Base-by-base conservation (phyloP, 2,329 filamentous ascomycete genomes). In the Neobulgaria alba region DNA sequence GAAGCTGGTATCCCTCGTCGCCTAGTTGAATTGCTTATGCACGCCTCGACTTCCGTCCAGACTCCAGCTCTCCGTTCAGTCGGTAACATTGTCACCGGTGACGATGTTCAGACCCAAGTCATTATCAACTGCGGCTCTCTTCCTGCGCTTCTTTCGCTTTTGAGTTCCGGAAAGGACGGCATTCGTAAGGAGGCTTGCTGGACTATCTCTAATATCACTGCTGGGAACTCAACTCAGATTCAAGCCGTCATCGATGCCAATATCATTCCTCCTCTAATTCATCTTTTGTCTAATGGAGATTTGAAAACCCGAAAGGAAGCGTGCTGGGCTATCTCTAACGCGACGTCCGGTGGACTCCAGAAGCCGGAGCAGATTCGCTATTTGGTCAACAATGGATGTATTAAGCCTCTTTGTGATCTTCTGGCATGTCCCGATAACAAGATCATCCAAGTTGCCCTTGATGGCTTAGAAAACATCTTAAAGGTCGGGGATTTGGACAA, bases 401-500 rank as follows among this genome's bases (percentile, higher is more conserved):
- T 98, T 69, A 94, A 90, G 69, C 92, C 92, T 3, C 75, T 98
- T 23, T 98, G 92, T 64, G 92, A 98, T 59, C 78, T 98, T 18
- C 79, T 98, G 42, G 80, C 79, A 29, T 98, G 92, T 73, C 93
- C 93, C 20, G 92, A 98, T 67, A 98, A 98, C 72, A 98, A 98
- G 78, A 98, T 98, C 62, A 98, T 98, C 57, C 92, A 98, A 67
- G 92, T 98, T 52, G 92, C 92, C 50, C 78, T 98, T 36, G 92
- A 98, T 59, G 92, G 92, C 39, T 75, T 98, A 41, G 92, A 98
- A 80, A 98, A 98, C 68, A 96, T 98, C 51, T 79, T 98, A 60
- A 98, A 98, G 82, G 92, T 98, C 49, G 92, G 92, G 39, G 92
- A 98, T 57, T 87, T 96, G 69, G 92, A 98, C 69, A 95, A 95